Evolutionary conservation across 805 yeast genomes (phyloP).

Genomic region (Metschnikowia picachoensis): DNA sequence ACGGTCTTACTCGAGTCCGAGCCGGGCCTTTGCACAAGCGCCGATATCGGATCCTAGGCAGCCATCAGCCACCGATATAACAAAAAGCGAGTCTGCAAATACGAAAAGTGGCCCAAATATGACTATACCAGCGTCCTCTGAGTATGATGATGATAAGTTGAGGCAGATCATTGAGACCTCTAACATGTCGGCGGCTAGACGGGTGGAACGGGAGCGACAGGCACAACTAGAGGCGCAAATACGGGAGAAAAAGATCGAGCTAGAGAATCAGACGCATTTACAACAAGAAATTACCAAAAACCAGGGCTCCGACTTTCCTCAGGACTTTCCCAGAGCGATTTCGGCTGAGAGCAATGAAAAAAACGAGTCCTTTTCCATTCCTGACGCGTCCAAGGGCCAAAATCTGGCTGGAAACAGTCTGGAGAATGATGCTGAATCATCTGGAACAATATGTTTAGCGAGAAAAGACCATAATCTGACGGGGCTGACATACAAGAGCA

Average conservation of each 20-base stretch:
- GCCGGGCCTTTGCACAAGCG: too few species aligned
- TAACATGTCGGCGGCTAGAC: slow-evolving; percentile 26
- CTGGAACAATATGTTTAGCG: neutral
- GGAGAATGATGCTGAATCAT: too few species aligned
- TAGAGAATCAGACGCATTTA: neutral
- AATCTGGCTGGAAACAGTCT: too few species aligned
- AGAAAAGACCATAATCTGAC: neutral
- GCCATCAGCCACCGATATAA: neutral
- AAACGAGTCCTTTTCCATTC: too few species aligned
- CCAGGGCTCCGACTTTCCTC: too few species aligned
- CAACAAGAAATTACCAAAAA: too few species aligned
- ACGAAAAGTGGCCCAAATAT: neutral
- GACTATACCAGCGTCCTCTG: neutral
- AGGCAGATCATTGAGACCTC: slow-evolving; percentile 33
- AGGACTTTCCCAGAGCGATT: too few species aligned
- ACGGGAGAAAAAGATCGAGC: neutral
- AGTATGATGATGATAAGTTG: slow-evolving; percentile 26
- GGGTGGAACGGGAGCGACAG: slow-evolving; percentile 6
- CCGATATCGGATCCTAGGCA: too few species aligned
- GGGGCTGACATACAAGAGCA: neutral
- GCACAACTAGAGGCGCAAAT: neutral
- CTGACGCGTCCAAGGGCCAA: too few species aligned
- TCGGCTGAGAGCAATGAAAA: too few species aligned
- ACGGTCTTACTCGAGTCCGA: too few species aligned
- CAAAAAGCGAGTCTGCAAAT: neutral